Base-by-base conservation (phyloP, 2,329 filamentous ascomycete species). In the Fusarium udum region DNA sequence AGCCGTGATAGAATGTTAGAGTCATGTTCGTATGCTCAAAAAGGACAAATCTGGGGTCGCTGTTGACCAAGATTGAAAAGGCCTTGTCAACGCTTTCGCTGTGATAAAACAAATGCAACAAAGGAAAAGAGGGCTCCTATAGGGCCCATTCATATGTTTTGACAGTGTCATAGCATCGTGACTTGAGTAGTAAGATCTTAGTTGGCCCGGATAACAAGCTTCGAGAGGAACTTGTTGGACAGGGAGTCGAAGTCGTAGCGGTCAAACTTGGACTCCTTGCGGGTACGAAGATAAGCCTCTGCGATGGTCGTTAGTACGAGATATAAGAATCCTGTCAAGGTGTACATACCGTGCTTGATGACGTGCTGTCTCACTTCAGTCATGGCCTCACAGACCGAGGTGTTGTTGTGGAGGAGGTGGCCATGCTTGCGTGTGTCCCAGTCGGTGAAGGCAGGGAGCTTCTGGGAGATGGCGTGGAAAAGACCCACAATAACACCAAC, bases 391-490 rank as follows among this genome's bases (percentile, higher is more conserved):
- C 95, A 98, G 56, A 98, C 95, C 74, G 95, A 94, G 31, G 89
- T 87, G 84, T 98, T 97, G 82, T 95, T 97, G 85, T 95, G 93
- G 69, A 98, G 90, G 58, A 97, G 86, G 77, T 97, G 93, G 76
- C 96, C 94, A 81, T 98, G 95, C 84, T 96, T 94, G 80, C 90
- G 87, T 18, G 94, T 96, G 80, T 98, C 95, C 95, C 95, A 98
- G 81, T 98, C 95, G 75, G 92, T 92, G 80, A 98, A 95, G 26
- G 94, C 89, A 9, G 95, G 95, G 48, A 98, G 89, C 85, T 98
- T 98, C 84, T 97, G 95, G 4, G 95, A 98, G 81, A 98, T 98
- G 83, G 95, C 95, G 78, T 97, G 95, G 91, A 98, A 98, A 36
- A 98, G 89, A 51, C 95, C 95, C 73, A 97, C 95, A 79, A 98